Base-by-base conservation (phyloP, 2,329 filamentous ascomycete species). In the Colletotrichum sp. region DNA sequence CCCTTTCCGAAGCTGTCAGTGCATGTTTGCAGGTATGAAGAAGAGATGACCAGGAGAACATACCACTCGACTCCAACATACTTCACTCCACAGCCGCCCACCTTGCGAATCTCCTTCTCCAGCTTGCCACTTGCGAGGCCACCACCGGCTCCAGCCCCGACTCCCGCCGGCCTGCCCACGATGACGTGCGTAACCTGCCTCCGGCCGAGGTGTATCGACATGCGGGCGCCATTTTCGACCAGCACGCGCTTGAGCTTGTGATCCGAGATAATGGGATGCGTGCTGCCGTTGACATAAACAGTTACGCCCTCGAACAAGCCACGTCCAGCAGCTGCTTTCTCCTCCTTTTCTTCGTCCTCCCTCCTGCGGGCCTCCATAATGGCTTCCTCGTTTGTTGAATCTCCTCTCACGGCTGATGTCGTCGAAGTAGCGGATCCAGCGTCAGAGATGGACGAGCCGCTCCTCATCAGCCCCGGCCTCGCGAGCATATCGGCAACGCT, bases 271-370 rank as follows among this genome's bases (percentile, higher is more conserved):
- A 92, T 84, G 2, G 96, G 96, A 76, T 93, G 90, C 3, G 95
- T 98, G 79, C 94, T 96, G 76, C 96, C 96, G 84, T 98, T 98
- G 84, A 98, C 90, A 85, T 96, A 97, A 80, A 98, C 90, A 68
- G 91, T 93, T 26, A 96, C 89, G 18, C 92, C 91, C 60, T 90
- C 85, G 82, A 98, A 96, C 69, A 98, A 90, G 63, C 87, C 81
- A 78, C 80, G 82, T 77, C 75, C 67, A 34, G 13, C 36, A 32
- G 60, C 55, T 26, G 30, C 75, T 77, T 64, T 83, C 68, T 78
- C 82, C 71, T 86, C 85, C 84, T 87, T 90, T 72, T 85, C 85
- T 34, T 90, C 90, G 84, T 90, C 91, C 79, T 87, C 89, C 79
- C 83, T 87, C 75, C 86, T 84, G 59, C 86, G 82, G 80, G 75